phyloP scores from a whole-genome alignment of 306 rosid species.

The Rosa multiflora region DNA sequence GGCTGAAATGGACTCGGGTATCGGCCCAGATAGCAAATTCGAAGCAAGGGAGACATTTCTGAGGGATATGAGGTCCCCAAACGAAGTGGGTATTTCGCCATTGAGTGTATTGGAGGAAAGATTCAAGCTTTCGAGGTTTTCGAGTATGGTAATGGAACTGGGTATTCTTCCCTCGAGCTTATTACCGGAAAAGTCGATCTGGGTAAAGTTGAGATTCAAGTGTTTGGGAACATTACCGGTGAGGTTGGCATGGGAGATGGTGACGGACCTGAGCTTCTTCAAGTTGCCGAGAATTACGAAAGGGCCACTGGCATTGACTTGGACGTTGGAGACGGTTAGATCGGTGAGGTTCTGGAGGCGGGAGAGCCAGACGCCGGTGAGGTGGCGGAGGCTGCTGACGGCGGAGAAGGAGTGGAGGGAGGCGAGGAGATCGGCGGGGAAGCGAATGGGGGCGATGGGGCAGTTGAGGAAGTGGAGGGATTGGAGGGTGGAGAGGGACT shows the following conservation, averaged over 20 bases:
- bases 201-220: slow-evolving; percentile 62
- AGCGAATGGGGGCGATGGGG: slow-evolving; percentile 74
- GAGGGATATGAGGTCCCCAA: slow-evolving; percentile 72
- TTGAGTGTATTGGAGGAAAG: slow-evolving; percentile 58
- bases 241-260: slow-evolving; percentile 74
- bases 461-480: slow-evolving; percentile 75
- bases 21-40: slow-evolving; percentile 68
- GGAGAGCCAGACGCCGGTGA: slow-evolving; percentile 86
- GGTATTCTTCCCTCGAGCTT: slow-evolving; percentile 65
- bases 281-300: slow-evolving; percentile 72
- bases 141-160: slow-evolving; percentile 58
- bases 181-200: slow-evolving; percentile 71
- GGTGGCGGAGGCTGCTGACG: slow-evolving; percentile 52
- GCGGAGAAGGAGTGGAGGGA: slow-evolving; percentile 78
- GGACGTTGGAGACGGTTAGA: slow-evolving; percentile 58
- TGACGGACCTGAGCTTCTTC: slow-evolving; percentile 60
- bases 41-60: slow-evolving; percentile 62
- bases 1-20: slow-evolving; percentile 75
- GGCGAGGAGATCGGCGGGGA: slow-evolving; percentile 65
- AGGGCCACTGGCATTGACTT: slow-evolving; percentile 63
- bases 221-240: slow-evolving; percentile 65
- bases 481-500: slow-evolving; percentile 76
- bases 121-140: slow-evolving; percentile 54
- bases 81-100: slow-evolving; percentile 67
- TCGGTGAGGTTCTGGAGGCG: slow-evolving; percentile 76